Evolutionary conservation across 495 filamentous ascomycete genomes (phyloP).

Genomic region (Physcia stellaris): DNA sequence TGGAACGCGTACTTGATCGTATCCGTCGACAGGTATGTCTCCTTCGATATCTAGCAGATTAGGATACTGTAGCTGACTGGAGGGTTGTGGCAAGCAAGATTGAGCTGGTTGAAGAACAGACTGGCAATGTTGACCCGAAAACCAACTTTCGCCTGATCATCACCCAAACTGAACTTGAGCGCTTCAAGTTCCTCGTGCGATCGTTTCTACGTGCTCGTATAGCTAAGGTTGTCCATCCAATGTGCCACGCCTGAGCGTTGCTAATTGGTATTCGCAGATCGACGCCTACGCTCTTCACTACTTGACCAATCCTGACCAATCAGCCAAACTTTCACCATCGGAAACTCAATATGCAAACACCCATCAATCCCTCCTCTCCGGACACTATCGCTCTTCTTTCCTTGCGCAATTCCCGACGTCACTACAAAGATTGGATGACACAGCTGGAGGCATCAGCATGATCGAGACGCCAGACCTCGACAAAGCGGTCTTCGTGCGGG

Average conservation of each 20-base stretch:
- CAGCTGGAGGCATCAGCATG: conserved; percentile 80
- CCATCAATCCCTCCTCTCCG: conserved; percentile 68
- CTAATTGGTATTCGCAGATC: conserved; percentile 38
- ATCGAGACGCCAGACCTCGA: conserved; percentile 73
- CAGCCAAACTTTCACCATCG: conserved; percentile 46
- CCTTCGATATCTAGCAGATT: not conserved
- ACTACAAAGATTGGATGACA: conserved; percentile 77
- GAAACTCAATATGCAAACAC: conserved; percentile 67
- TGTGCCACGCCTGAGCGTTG: conserved; percentile 17
- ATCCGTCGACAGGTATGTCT: conserved; percentile 50
- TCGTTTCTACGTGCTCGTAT: conserved; percentile 76
- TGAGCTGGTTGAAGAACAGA: conserved; percentile 29
- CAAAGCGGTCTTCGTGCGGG: conserved; percentile 70
- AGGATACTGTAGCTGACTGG: too few relatives aligned
- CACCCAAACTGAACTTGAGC: conserved; percentile 89
- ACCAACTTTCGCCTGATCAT: conserved; percentile 87
- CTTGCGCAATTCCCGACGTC: conserved; percentile 62
- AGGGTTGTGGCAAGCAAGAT: conserved; percentile 23
- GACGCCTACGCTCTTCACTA: conserved; percentile 54
- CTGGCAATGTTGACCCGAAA: conserved; percentile 64
- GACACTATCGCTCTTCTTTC: conserved; percentile 72
- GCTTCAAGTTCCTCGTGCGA: conserved; percentile 80
- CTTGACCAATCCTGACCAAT: conserved; percentile 22
- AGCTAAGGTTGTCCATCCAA: conserved; percentile 46
- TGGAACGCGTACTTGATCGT: conserved; percentile 66